Base-by-base conservation (phyloP, 148 eudicot species). In the Salicornia ramosissima region DNA sequence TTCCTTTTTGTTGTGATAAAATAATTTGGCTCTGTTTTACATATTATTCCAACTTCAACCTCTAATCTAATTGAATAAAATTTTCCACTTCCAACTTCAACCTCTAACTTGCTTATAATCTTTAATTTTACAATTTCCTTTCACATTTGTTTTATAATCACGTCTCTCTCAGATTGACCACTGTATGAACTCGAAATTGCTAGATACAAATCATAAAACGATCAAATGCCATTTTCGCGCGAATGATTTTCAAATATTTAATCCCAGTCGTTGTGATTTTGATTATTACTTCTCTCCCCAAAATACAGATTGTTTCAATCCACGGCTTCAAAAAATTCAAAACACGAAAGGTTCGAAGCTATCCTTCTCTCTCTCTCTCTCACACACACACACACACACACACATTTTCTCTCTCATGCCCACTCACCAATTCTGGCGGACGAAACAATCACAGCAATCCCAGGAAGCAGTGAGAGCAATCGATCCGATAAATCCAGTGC, bases 391-490 rank as follows among this genome's bases (percentile, higher is more conserved):
- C n/a, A n/a, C n/a, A n/a, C n/a, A n/a, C n/a, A n/a, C n/a, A n/a
- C n/a, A n/a, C n/a, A n/a, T n/a, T 30, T 34, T 9, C 49, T 36
- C 52, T 28, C 28, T 21, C 63, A 34, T 59, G 39, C 26, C 25
- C 28, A 31, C 71, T 47, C 43, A 64, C 45, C 46, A 14, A 18
- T 1, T 50, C 39, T 33, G 25, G 68, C 45, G 29, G 68, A 51
- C 60, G 40, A 36, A 51, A 21, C 53, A 12, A 9, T 61, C 5
- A 43, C 84, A 87, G 87, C 33, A 49, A 1, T 59, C 39, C 16
- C 46, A 80, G 13, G 93, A 88, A 14, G 88, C 81, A 6, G 54
- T 88, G 60, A 53, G 50, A 10, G 47, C 71, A 68, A 71, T 86
- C 1, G 78, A 84, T 31, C 76, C 77, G 11, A 82, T 81, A 69